Base-by-base conservation (phyloP, 2,329 filamentous ascomycete genomes). In the Cytospora chrysosperma region DNA sequence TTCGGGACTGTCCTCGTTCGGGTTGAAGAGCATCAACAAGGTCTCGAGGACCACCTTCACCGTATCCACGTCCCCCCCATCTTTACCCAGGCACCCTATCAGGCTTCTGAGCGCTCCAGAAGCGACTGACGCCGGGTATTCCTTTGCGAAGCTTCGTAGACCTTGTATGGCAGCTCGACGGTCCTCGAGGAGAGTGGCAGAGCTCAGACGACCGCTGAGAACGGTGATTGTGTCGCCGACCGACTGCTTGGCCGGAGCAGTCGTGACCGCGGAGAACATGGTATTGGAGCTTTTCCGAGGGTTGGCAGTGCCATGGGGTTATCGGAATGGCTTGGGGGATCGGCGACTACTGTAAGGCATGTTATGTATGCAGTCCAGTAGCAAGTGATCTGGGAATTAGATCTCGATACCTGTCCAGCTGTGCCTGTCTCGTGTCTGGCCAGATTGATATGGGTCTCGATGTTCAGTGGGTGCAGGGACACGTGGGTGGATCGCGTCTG, bases 41-140 rank as follows among this genome's bases (percentile, higher is more conserved):
- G 96, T 99, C 83, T 99, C 95, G 68, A 99, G 82, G 66, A 97
- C 91, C 63, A 96, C 87, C 78, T 97, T 96, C 74, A 96, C 90
- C 6, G 96, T 99, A 75, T 99, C 95, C 63, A 97, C 90, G 82
- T 99, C 95, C 74, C 96, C 92, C 65, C 87, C 87, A 83, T 99
- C 95, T 73, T 92, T 93, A 69, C 87, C 87, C 59, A 99, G 79
- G 70, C 91, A 92, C 15, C 86, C 87, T 69, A 99, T 98, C 62
- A 99, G 82, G 62, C 91, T 92, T 67, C 94, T 86, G 55, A 99
- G 80, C n/a, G 93, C 92, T 47, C 93, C 93, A 4, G 93, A 97
- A 2, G 96, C 92, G 40, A 99, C 95, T 9, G 93, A 96, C 17
- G 96, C 96, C 43, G 95, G 96, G 71, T 94, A 98, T 66, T 96